Percentiles rank a stretch among this genome's conserved stretches.
phyloP scores from a whole-genome alignment of 2,329 filamentous ascomycete genomes.

The Claviceps fusiformis region DNA sequence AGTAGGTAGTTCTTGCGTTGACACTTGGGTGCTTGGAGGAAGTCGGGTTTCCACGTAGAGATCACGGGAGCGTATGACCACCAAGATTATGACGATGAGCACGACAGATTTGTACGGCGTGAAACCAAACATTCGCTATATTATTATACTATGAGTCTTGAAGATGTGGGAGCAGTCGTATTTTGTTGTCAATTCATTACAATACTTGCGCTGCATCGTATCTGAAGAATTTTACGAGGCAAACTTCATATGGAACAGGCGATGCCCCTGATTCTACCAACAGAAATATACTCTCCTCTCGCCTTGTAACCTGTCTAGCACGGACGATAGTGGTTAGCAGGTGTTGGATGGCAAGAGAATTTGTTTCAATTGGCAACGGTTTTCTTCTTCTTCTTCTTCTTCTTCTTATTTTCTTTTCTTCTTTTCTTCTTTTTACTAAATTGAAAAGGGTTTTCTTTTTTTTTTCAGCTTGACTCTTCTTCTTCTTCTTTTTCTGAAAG shows the following conservation, averaged over 20 bases:
- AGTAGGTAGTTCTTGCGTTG: background rate
- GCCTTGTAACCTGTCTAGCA: slow-evolving; percentile 58
- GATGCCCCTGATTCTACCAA: slow-evolving; percentile 17
- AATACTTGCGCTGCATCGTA: background rate
- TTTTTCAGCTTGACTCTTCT: too few species aligned
- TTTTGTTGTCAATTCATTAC: too few species aligned
- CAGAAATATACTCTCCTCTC: slow-evolving; percentile 39
- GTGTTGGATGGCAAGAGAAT: slow-evolving; percentile 59
- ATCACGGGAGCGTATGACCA: too few species aligned
- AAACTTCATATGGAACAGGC: slow-evolving; percentile 11
- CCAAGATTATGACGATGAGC: too few species aligned
- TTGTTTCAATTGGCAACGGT: background rate
- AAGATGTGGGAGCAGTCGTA: background rate
- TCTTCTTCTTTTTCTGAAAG: background rate
- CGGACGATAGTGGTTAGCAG: slow-evolving; percentile 31
- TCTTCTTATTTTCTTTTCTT: too few species aligned
- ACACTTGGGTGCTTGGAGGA: background rate
- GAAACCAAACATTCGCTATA: background rate
- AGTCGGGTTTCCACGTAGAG: background rate
- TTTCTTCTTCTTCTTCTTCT: background rate
- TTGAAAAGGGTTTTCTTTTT: too few species aligned
- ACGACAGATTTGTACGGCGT: background rate
- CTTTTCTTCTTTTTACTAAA: too few species aligned
- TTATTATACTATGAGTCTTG: background rate
- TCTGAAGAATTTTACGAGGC: slow-evolving; percentile 16